phyloP scores from a whole-genome alignment of 2,329 filamentous ascomycete genomes.

The Diaporthe nobilis region DNA sequence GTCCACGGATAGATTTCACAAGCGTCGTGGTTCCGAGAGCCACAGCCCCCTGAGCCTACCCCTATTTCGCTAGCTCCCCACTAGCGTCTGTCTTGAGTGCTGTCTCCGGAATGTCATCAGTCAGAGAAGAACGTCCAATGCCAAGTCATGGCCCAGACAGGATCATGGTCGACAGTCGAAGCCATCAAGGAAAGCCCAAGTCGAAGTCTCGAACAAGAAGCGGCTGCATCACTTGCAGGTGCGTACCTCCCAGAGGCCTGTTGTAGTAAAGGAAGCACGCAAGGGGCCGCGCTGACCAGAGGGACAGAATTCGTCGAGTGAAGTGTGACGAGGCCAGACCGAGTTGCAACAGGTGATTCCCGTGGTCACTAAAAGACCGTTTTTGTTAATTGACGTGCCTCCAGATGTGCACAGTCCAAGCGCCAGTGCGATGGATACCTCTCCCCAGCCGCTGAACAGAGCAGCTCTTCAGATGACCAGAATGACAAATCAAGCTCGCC shows the following conservation, averaged over 20 bases:
- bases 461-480: background rate
- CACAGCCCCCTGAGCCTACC: background rate
- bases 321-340: slow-evolving; percentile 55
- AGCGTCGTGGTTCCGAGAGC: background rate
- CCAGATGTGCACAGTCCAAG: slow-evolving; percentile 42
- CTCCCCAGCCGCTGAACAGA: background rate
- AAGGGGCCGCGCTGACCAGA: background rate
- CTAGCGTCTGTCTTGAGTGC: background rate
- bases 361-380: accelerated
- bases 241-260: background rate
- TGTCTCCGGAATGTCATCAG: background rate
- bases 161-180: background rate
- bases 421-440: slow-evolving; percentile 54
- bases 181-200: background rate
- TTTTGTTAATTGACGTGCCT: background rate
- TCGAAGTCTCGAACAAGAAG: slow-evolving; percentile 29
- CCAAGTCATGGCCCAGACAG: background rate
- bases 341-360: slow-evolving; percentile 47
- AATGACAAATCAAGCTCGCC: background rate
- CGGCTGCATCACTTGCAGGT: slow-evolving; percentile 49
- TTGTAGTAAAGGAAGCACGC: background rate
- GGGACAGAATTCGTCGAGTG: slow-evolving; percentile 52
- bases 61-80: background rate
- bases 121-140: background rate
- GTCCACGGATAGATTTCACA: background rate